Percentiles rank a stretch among this genome's conserved stretches.
phyloP scores from a whole-genome alignment of 108 stramenopile genomes.

The Skeletonema marinoi region DNA sequence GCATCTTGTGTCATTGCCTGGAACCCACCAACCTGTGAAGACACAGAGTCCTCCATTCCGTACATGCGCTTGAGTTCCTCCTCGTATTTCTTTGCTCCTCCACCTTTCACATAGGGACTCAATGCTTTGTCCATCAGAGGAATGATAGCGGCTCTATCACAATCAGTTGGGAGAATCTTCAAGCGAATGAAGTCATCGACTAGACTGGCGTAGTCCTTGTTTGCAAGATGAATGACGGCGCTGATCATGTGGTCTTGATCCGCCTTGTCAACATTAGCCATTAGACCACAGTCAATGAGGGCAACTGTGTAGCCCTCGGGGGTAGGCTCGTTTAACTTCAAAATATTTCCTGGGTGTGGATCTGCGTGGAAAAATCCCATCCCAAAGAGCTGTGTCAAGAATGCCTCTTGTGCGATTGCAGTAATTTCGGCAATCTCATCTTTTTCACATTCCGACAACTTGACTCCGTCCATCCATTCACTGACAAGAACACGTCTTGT shows the following conservation, averaged over 20 bases:
- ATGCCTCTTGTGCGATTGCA: constrained; percentile 85
- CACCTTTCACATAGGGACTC: constrained; percentile 89
- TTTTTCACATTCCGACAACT: constrained; percentile 61
- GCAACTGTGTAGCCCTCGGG: constrained; percentile 73
- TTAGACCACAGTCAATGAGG: constrained; percentile 89
- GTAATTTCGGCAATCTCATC: constrained; percentile 74
- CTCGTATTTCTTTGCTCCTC: constrained; percentile 91
- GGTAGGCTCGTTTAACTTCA: constrained; percentile 70
- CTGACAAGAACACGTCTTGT: constrained; percentile 79
- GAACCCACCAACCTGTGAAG: constrained; percentile 82
- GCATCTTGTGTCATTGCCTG: constrained; percentile 80
- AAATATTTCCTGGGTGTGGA: constrained; percentile 53
- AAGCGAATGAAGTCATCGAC: constrained; percentile 89
- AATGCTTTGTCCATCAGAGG: constrained; percentile 93
- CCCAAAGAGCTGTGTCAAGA: constrained; percentile 81
- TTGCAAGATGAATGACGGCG: constrained; percentile 91
- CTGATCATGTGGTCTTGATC: constrained; percentile 86
- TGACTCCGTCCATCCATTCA: constrained; percentile 90
- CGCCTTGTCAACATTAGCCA: constrained; percentile 70
- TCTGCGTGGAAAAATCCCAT: constrained; percentile 79
- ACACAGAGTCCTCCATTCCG: constrained; percentile 77
- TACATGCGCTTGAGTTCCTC: constrained; percentile 78
- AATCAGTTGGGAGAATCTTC: constrained; percentile 81
- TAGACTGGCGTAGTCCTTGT: constrained; percentile 85
- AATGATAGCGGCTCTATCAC: constrained; percentile 77